Evolutionary conservation across 2,329 filamentous ascomycete species (phyloP).

Genomic region (Colletotrichum nymphaeae): DNA sequence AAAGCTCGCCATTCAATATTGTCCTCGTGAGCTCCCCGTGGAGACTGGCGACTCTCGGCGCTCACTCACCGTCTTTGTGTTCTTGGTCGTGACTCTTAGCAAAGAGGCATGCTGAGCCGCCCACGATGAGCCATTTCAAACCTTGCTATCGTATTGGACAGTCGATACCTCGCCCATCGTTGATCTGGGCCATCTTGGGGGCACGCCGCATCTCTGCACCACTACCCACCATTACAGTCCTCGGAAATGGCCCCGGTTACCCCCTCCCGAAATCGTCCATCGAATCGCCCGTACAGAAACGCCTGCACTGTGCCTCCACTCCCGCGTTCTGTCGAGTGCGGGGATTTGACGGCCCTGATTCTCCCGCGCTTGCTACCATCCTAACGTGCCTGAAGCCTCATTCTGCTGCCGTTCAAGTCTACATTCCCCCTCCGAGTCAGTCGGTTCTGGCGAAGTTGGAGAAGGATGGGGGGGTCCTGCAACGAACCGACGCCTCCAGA

Average conservation of each 20-base stretch:
- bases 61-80: constrained; percentile 34
- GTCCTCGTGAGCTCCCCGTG: constrained; percentile 34
- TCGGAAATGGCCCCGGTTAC: constrained; percentile 22
- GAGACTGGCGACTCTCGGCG: constrained; percentile 33
- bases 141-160: constrained; percentile 20
- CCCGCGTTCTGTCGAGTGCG: constrained; percentile 33
- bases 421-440: constrained; percentile 28
- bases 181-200: constrained; percentile 4
- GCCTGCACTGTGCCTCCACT: constrained; percentile 33
- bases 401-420: constrained; percentile 23
- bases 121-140: constrained; percentile 30
- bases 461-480: constrained; percentile 5
- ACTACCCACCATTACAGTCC: constrained; percentile 22
- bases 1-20: constrained; percentile 8
- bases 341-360: constrained; percentile 36
- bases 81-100: neutral
- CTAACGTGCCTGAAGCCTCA: constrained; percentile 17
- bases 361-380: constrained; percentile 26
- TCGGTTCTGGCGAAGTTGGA: constrained; percentile 25
- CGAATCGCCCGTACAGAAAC: constrained; percentile 6
- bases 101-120: constrained; percentile 21
- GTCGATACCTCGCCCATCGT: neutral
- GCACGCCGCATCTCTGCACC: constrained; percentile 11
- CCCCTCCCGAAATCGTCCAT: constrained; percentile 20
- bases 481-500: constrained; percentile 13